Evolutionary conservation across 768 basidiomycete species (phyloP).

Genomic region (Lepiota venenata): DNA sequence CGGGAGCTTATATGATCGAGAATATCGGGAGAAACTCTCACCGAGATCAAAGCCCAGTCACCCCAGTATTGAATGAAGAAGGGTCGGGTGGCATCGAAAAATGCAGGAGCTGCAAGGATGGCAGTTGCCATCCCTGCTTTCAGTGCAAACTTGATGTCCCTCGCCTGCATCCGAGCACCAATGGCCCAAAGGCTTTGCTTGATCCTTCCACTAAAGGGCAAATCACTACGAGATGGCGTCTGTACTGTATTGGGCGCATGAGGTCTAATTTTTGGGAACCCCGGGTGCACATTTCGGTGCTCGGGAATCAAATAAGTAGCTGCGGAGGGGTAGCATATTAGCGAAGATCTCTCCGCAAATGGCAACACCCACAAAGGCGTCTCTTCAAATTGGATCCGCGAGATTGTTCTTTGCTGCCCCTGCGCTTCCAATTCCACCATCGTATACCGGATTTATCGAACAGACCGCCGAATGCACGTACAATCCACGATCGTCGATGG

Average conservation of each 20-base stretch:
- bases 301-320: constrained; percentile 52
- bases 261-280: constrained; percentile 78
- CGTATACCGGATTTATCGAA: constrained; percentile 6
- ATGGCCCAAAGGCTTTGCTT: constrained; percentile 74
- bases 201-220: constrained; percentile 59
- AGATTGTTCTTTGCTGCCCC: background rate
- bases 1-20: background rate
- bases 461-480: constrained; percentile 16
- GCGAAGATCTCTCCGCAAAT: background rate
- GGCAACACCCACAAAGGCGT: constrained; percentile 38
- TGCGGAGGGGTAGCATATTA: background rate
- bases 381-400: constrained; percentile 8
- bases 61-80: constrained; percentile 81
- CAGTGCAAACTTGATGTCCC: constrained; percentile 82
- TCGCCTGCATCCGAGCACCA: constrained; percentile 59
- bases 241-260: constrained; percentile 87
- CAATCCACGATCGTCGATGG: constrained; percentile 23
- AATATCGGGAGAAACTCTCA: constrained; percentile 27
- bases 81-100: constrained; percentile 74
- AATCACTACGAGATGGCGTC: constrained; percentile 59
- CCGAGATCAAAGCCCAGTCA: constrained; percentile 96
- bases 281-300: constrained; percentile 48
- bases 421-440: background rate
- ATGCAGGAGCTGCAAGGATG: constrained; percentile 83
- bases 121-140: constrained; percentile 85